A percentile compares a stretch with the other conserved stretches of the same genome.
These are phyloP conservation scores for Colletotrichum agaves DNA, from an alignment of 2,329 filamentous ascomycete genomes.

Conservation along the genomic window DNA sequence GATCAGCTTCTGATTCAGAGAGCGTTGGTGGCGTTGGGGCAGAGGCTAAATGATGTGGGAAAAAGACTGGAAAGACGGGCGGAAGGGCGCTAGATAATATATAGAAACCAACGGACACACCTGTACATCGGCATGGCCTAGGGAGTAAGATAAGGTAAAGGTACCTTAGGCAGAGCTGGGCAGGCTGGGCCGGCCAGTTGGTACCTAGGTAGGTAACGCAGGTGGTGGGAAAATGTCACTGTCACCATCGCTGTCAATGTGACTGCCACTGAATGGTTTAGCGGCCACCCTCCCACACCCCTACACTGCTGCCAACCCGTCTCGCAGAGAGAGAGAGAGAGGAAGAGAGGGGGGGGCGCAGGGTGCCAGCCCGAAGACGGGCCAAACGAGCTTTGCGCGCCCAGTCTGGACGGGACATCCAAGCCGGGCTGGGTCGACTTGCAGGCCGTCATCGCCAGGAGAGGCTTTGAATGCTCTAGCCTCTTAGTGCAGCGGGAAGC, in stretches of 20 bases:
- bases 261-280: neutral
- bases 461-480: neutral
- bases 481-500: constrained; percentile 8
- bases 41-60: constrained; percentile 17
- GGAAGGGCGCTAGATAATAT: neutral
- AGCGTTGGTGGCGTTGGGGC: constrained; percentile 8
- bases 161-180: no score
- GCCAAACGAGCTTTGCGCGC: neutral
- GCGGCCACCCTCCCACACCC: neutral
- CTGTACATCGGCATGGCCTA: no score
- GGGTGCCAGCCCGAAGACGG: constrained; percentile 5
- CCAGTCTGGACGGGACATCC: constrained; percentile 28
- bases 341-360: no score
- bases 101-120: no score
- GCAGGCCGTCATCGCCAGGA: constrained; percentile 3
- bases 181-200: no score
- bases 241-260: neutral
- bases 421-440: constrained; percentile 23
- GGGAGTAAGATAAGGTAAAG: no score
- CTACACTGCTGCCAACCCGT: neutral
- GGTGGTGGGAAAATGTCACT: neutral
- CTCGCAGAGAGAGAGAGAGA: neutral
- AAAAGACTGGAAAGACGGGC: neutral
- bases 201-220: no score
- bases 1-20: constrained; percentile 14